Evolutionary conservation across 176 grass and related monocot species (phyloP), one percentile per base, ranked within the genome.

Genomic region (Miscanthus lutarioriparius): DNA sequence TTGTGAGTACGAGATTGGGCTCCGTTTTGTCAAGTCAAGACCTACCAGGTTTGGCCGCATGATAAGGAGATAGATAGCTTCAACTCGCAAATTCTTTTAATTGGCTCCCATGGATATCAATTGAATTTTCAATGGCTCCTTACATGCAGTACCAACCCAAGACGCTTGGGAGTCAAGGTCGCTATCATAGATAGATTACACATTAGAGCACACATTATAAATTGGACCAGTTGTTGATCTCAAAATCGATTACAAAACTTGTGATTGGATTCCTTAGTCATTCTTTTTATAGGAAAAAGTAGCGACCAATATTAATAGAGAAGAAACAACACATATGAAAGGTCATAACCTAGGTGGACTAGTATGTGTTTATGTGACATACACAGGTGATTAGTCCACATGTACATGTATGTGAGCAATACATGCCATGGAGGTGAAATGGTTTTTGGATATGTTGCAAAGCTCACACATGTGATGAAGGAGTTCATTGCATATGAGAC

Each of bases 11-110:
- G 2, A 27, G 61, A 49, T 71, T 41, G 38, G 40, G 14, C 9
- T 38, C 41, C 71, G 37, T 83, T 74, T 7, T 27, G 7, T 74
- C 40, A 36, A 83, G 39, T 48, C 70, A 83, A 49, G 47, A 49
- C 15, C 1, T 37, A 33, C 8, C 43, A 22, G 54, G n/a, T 41
- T 3, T 67, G 8, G 16, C 45, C 2, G 11, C 23, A 65, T 49
- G 8, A 17, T 4, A 38, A 33, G 32, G 32, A 2, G 32, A 33
- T 33, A 72, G 16, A 35, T 12, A 1, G n/a, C 16, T 16, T 32
- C 17, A 72, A 28, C 6, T 26, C 39, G 68, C 20, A 74, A 41
- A 53, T 11, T 72, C 9, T 43, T 48, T 75, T 56, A 45, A 68
- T 35, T 56, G 35, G 1, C 35, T 64, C 40, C 15, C 40, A 27